These are phyloP conservation scores for Hyparrhenia diplandra DNA, from an alignment of 176 grass and related monocot genomes.

Conservation along the genomic window DNA sequence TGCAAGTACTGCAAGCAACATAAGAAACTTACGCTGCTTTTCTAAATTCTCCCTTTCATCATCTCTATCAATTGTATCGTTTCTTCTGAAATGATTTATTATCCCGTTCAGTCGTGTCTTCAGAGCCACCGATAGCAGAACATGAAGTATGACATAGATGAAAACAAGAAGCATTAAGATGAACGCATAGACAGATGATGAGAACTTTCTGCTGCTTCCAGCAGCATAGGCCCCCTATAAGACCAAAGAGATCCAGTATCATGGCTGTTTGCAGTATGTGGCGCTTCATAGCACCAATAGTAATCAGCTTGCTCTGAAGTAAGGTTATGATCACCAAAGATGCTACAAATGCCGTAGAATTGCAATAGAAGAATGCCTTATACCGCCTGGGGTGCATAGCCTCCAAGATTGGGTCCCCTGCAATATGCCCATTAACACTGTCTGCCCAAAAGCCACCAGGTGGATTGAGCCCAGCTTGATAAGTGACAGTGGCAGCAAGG, in stretches of 20 bases:
- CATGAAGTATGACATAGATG: constrained; percentile 29
- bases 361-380: constrained; percentile 55
- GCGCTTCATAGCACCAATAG: constrained; percentile 16
- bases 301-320: constrained; percentile 37
- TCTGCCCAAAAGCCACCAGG: constrained; percentile 39
- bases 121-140: constrained; percentile 20
- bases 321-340: constrained; percentile 51
- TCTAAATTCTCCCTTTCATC: not conserved
- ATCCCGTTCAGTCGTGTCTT: not conserved
- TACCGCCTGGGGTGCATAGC: constrained; percentile 12
- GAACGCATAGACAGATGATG: constrained; percentile 35
- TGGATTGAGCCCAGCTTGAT: constrained; percentile 41
- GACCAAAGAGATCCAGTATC: constrained; percentile 42
- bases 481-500: constrained; percentile 37
- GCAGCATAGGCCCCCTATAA: constrained; percentile 53
- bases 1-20: constrained; percentile 44
- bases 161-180: constrained; percentile 37
- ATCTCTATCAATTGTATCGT: not conserved
- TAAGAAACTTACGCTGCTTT: constrained; percentile 38
- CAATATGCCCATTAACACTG: not conserved
- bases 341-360: constrained; percentile 47
- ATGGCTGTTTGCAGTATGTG: constrained; percentile 40
- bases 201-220: constrained; percentile 37
- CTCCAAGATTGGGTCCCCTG: constrained; percentile 25
- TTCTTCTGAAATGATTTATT: not conserved